These are phyloP conservation scores for Puccinia triticina DNA, from an alignment of 1,284 basidiomycete genomes.

Conservation along the genomic window DNA sequence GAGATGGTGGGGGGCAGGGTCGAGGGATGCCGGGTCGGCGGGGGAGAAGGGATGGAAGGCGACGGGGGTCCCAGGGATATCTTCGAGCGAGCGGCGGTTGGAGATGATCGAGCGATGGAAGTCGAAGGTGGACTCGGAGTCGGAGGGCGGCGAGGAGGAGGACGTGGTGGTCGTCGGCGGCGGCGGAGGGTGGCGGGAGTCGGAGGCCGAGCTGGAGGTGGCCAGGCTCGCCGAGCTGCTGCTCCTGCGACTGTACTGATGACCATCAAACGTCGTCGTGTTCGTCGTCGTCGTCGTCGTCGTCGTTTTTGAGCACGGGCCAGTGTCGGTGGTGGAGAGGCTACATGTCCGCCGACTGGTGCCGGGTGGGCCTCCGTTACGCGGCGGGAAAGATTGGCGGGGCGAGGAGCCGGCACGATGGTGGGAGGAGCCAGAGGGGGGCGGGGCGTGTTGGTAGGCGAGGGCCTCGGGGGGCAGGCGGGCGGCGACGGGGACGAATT, in stretches of 20 bases:
- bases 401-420: slow-evolving; percentile 16
- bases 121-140: background rate
- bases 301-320: background rate
- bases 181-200: background rate
- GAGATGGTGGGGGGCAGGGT: background rate
- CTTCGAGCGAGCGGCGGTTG: background rate
- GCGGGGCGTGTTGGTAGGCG: slow-evolving; percentile 19
- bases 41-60: background rate
- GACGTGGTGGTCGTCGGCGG: background rate
- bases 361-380: background rate
- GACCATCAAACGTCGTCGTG: background rate
- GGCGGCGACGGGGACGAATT: slow-evolving; percentile 27
- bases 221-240: slow-evolving; percentile 31
- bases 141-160: background rate
- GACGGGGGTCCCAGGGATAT: slow-evolving; percentile 36
- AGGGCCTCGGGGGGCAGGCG: slow-evolving; percentile 27
- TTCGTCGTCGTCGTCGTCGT: too few relatives aligned
- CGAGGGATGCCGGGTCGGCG: too few relatives aligned
- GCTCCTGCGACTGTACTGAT: slow-evolving; percentile 9
- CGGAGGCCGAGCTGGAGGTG: slow-evolving; percentile 5
- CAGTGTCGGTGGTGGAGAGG: background rate
- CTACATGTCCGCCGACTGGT: slow-evolving; percentile 4
- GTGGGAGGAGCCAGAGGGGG: background rate
- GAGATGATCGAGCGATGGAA: background rate
- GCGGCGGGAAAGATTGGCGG: background rate